phyloP scores from a whole-genome alignment of 176 grass and related monocot species.

The Poa annua region DNA sequence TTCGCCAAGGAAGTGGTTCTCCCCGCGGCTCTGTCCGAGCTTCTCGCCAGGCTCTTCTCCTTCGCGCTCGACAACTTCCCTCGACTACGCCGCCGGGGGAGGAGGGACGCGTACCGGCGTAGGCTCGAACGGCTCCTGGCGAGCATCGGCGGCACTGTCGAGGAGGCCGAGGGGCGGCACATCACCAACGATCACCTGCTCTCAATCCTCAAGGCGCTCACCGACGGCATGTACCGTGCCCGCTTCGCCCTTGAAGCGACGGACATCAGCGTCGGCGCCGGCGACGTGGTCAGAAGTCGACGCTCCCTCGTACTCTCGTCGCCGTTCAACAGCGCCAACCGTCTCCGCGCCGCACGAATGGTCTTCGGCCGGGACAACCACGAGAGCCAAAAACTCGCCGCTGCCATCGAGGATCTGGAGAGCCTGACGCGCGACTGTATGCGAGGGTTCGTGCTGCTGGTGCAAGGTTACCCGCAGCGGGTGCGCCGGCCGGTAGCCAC shows the following conservation, averaged over 20 bases:
- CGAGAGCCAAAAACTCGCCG: constrained; percentile 10
- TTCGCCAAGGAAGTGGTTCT: constrained; percentile 45
- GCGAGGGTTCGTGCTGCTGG: constrained; percentile 48
- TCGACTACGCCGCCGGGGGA: not conserved
- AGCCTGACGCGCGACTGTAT: constrained; percentile 37
- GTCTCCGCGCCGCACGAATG: constrained; percentile 29
- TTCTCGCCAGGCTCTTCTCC: constrained; percentile 36
- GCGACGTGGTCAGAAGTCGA: not conserved
- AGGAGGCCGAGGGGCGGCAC: constrained; percentile 56
- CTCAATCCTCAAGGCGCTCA: constrained; percentile 45
- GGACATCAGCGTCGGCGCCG: not conserved
- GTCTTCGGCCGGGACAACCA: not conserved
- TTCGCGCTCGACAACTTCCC: constrained; percentile 40
- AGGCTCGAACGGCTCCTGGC: constrained; percentile 43
- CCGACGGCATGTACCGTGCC: constrained; percentile 45
- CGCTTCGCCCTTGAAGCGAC: constrained; percentile 41
- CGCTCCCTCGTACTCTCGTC: constrained; percentile 4
- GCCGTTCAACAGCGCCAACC: constrained; percentile 33
- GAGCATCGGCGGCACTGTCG: constrained; percentile 41
- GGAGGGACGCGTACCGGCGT: constrained; percentile 26
- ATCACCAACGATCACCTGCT: constrained; percentile 55
- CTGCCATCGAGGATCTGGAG: constrained; percentile 39
- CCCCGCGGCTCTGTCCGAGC: constrained; percentile 33
- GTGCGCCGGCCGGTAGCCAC: constrained; percentile 36
- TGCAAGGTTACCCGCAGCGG: constrained; percentile 44